These are phyloP conservation scores for Ceratocystis colombiana DNA, from an alignment of 2,329 filamentous ascomycete genomes.

Conservation along the genomic window DNA sequence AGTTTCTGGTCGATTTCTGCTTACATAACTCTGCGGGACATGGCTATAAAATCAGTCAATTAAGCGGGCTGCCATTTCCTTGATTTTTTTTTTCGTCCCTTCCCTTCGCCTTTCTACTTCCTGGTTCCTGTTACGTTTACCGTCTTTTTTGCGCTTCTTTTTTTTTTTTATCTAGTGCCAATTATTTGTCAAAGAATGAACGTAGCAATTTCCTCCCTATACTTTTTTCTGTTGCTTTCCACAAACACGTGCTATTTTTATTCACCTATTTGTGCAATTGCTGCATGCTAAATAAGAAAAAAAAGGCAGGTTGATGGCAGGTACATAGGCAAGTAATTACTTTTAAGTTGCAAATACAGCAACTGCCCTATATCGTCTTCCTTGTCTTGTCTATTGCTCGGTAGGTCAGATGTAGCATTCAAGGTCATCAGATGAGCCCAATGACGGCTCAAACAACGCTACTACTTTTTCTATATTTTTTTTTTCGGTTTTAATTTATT, in stretches of 20 bases:
- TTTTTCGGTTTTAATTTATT: background rate
- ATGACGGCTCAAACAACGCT: background rate
- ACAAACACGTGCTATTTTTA: too few species aligned
- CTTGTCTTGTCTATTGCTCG: background rate
- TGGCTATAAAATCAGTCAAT: background rate
- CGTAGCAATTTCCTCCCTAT: background rate
- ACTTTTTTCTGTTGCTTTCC: background rate
- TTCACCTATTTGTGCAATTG: background rate
- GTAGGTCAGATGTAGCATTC: background rate
- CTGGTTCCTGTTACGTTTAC: constrained; percentile 8
- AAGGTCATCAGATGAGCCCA: background rate
- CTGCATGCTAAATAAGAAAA: background rate
- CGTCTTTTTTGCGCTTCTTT: background rate
- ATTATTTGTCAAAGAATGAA: background rate
- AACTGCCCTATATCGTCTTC: too few species aligned
- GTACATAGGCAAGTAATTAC: background rate
- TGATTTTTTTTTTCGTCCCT: background rate
- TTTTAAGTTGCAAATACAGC: too few species aligned
- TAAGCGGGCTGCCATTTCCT: background rate
- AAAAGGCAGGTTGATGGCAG: background rate
- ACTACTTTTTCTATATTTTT: background rate
- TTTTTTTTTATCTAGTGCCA: background rate
- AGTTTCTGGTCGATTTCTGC: background rate
- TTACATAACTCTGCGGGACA: background rate
- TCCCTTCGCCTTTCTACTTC: background rate